Percentiles rank a stretch among this genome's conserved stretches.
phyloP scores from a whole-genome alignment of 306 rosid species.

The Acacia melanoxylon region DNA sequence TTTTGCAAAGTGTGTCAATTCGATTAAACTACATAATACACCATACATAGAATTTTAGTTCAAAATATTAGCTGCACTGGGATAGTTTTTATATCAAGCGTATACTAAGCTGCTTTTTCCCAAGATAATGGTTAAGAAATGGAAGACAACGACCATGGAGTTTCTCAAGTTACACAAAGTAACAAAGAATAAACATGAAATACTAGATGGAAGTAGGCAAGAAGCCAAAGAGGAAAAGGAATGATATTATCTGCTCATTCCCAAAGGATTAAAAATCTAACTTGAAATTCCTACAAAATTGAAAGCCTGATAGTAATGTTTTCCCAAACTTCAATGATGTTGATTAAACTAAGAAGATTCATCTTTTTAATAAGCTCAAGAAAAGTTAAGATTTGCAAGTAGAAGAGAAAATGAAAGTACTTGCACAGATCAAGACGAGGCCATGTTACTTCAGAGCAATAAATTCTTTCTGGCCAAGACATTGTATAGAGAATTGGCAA shows the following conservation, averaged over 20 bases:
- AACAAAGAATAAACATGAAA: slow-evolving; percentile 1
- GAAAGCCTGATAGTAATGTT: background rate
- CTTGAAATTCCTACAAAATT: background rate
- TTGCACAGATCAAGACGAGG: slow-evolving; percentile 99
- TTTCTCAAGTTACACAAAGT: background rate
- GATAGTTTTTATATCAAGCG: slow-evolving; percentile 1
- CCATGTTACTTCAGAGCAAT: slow-evolving; percentile 96
- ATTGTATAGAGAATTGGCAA: slow-evolving; percentile 95
- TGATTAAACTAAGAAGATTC: slow-evolving; percentile 1
- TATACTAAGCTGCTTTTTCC: background rate
- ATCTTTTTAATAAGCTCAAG: slow-evolving; percentile 7
- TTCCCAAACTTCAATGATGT: background rate
- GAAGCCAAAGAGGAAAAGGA: background rate
- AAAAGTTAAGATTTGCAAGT: slow-evolving; percentile 20
- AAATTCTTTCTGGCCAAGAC: slow-evolving; percentile 95
- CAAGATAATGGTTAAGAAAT: slow-evolving; percentile 10
- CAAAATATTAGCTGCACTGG: background rate
- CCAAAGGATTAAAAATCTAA: background rate
- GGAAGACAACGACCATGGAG: background rate
- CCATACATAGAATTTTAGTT: background rate
- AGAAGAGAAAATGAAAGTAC: slow-evolving; percentile 45
- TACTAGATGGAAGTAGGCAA: background rate
- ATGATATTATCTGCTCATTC: background rate
- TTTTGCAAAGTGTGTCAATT: background rate
- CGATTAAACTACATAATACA: background rate